These are phyloP conservation scores for Pyrus pyrifolia DNA, from an alignment of 306 rosid genomes.

Conservation along the genomic window DNA sequence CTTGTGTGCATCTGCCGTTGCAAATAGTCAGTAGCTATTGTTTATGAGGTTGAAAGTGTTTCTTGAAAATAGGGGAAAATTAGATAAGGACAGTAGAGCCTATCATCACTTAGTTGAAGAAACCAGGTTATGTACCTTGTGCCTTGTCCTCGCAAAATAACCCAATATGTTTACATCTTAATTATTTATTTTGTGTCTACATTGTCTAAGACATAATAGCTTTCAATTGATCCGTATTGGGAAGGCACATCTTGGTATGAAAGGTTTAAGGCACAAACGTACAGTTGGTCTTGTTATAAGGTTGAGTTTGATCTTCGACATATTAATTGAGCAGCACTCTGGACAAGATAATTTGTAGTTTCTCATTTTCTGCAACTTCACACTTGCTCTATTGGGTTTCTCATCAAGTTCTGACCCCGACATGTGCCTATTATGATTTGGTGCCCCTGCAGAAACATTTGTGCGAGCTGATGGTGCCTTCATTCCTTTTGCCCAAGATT, in stretches of 20 bases:
- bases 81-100: neutral
- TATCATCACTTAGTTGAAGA: neutral
- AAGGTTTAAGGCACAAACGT: neutral
- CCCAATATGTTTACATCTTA: neutral
- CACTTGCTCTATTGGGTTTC: conserved; percentile 22
- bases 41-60: neutral
- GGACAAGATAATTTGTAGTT: conserved; percentile 14
- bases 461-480: conserved; percentile 99
- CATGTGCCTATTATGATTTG: conserved; percentile 27
- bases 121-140: neutral
- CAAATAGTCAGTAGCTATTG: neutral
- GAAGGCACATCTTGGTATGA: neutral
- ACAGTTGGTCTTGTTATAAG: neutral
- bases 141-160: no score
- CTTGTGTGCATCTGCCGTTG: neutral
- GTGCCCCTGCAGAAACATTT: conserved; percentile 81
- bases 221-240: neutral
- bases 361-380: conserved; percentile 15
- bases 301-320: neutral
- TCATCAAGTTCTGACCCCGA: conserved; percentile 8
- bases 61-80: neutral
- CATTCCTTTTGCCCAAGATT: conserved; percentile 88
- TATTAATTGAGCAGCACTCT: neutral
- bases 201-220: neutral
- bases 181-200: neutral